Evolutionary conservation across 225 moss, liverwort and hornwort genomes (phyloP).

Genomic region (Marchantia paleacea): DNA sequence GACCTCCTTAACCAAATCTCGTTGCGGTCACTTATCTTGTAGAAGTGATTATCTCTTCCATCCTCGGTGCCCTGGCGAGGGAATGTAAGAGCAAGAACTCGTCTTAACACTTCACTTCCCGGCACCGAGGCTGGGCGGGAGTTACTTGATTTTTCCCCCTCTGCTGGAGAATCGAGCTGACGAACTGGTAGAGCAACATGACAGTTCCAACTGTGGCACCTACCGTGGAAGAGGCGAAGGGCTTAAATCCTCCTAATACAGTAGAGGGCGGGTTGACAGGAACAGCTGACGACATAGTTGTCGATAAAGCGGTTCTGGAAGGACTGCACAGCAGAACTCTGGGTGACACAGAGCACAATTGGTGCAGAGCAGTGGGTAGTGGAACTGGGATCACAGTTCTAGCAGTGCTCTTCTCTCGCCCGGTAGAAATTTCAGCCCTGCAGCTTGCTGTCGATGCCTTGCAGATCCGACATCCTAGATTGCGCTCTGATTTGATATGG

Average conservation of each 20-base stretch:
- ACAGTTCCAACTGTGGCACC: constrained; percentile 1
- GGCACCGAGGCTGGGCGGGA: not conserved
- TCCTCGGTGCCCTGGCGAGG: too few relatives aligned
- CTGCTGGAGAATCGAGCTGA: too few relatives aligned
- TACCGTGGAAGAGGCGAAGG: not conserved
- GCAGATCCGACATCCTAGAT: constrained; percentile 83
- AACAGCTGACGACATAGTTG: not conserved
- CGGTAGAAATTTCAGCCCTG: constrained; percentile 46
- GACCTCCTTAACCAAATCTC: too few relatives aligned
- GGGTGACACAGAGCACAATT: constrained; percentile 94
- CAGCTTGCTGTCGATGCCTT: constrained; percentile 65
- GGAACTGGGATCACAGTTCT: constrained; percentile 93
- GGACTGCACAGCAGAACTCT: constrained; percentile 70
- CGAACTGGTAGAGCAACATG: not conserved
- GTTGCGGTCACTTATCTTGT: too few relatives aligned
- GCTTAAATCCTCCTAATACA: not conserved
- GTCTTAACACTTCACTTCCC: too few relatives aligned
- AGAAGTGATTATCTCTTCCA: too few relatives aligned
- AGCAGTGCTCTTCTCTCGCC: constrained; percentile 57
- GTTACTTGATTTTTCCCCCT: not conserved
- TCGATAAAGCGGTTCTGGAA: constrained; percentile 29
- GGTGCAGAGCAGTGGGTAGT: constrained; percentile 86
- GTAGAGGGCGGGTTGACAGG: not conserved
- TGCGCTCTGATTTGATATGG: constrained; percentile 88
- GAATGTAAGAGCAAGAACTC: too few relatives aligned